Evolutionary conservation across 495 filamentous ascomycete species (phyloP).

Genomic region (Evansstolkia leycettana): DNA sequence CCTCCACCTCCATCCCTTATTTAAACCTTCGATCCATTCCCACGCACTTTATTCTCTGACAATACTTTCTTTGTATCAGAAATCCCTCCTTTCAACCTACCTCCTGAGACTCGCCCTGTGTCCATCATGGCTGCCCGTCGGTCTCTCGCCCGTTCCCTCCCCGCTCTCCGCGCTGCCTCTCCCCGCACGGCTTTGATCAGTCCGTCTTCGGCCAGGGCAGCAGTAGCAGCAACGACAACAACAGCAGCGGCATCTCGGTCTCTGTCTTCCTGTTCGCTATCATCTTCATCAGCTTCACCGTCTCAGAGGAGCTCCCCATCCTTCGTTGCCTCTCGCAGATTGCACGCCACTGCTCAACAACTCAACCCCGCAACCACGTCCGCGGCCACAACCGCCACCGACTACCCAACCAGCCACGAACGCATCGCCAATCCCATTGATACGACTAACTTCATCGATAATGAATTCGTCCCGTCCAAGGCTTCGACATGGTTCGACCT

Average conservation of each 20-base stretch:
- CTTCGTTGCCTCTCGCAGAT: conserved; percentile 18
- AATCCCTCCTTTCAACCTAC: too few species aligned
- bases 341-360: conserved; percentile 52
- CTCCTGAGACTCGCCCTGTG: not conserved
- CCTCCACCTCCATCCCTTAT: too few species aligned
- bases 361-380: conserved; percentile 41
- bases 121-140: conserved; percentile 33
- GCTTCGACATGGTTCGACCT: conserved; percentile 81
- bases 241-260: conserved; percentile 17
- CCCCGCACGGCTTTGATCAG: conserved; percentile 27
- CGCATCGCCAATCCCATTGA: conserved; percentile 61
- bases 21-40: too few species aligned
- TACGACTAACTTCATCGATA: conserved; percentile 87
- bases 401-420: conserved; percentile 74
- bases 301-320: conserved; percentile 9
- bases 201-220: conserved; percentile 9
- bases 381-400: conserved; percentile 47
- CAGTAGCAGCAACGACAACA: conserved; percentile 7
- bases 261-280: conserved; percentile 12
- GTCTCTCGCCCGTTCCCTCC: conserved; percentile 28
- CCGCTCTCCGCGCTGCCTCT: conserved; percentile 30
- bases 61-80: too few species aligned
- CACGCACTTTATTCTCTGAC: too few species aligned
- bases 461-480: conserved; percentile 68
- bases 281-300: conserved; percentile 10